Evolutionary conservation across 139 green algal species (phyloP).

Genomic region (Chlorella sp.): DNA sequence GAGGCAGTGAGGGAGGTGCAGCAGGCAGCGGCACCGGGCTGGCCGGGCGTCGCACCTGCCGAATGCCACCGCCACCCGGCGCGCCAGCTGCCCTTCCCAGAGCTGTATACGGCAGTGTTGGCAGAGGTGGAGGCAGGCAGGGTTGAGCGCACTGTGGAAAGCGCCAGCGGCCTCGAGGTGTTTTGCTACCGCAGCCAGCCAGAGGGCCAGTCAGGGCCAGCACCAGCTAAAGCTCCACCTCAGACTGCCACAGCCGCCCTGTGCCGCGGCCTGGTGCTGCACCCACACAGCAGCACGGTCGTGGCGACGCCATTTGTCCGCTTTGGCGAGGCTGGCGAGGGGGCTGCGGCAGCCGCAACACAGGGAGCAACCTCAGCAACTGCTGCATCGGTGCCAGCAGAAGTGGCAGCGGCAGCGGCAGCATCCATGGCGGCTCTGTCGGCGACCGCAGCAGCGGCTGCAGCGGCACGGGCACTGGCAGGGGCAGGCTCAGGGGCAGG

Average conservation of each 20-base stretch:
- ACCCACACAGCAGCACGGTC: neutral
- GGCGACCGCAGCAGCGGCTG: neutral
- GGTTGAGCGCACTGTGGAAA: neutral
- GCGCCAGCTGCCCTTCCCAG: neutral
- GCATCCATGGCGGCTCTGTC: neutral
- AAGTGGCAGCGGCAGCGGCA: too few species aligned
- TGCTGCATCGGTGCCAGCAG: too few species aligned
- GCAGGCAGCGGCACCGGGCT: neutral
- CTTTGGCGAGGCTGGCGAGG: neutral
- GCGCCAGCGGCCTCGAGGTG: neutral
- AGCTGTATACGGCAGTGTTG: neutral
- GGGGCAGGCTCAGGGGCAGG: too few species aligned
- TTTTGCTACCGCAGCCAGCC: neutral
- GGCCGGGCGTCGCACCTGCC: neutral
- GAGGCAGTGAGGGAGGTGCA: neutral
- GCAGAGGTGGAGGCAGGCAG: neutral
- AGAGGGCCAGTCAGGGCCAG: neutral
- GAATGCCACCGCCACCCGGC: neutral
- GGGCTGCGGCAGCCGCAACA: too few species aligned
- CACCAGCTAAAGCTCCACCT: too few species aligned
- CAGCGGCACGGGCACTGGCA: neutral
- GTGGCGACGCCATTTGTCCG: neutral
- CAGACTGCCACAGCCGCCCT: too few species aligned
- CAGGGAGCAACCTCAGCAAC: too few species aligned
- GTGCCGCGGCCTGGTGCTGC: constrained; percentile 19